Evolutionary conservation across 2,329 filamentous ascomycete genomes (phyloP), one percentile per base, ranked within the genome.

Genomic region (Aureobasidium zeae): DNA sequence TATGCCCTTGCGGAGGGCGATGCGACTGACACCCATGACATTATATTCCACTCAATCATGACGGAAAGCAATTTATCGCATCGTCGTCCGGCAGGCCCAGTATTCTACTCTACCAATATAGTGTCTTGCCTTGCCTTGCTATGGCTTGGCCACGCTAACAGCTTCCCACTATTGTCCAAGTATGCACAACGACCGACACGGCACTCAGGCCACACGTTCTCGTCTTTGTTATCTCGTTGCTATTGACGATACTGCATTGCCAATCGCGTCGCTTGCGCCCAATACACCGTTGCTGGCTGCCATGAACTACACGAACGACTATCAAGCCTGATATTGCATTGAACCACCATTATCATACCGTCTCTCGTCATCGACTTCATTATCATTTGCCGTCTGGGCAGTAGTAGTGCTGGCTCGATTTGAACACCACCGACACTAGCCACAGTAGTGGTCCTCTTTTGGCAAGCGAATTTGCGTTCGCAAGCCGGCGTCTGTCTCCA

Each of bases 181-280:
- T 41, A 32, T 32, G 37, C 28, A 41, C 20, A 21, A 31, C 37
- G 28, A 41, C 37, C 31, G 37, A 41, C 37, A 17, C 28, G 32
- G 37, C 17, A 29, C 37, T 41, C 37, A 41, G 37, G 37, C 37
- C 37, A 41, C 28, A 41, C 28, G 37, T 41, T 41, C 37, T 28
- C 32, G 37, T 41, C 37, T 32, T 16, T 26, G 17, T 32, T 32
- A 41, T 41, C 37, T 41, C 28, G 37, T 41, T 41, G 37, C 37
- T 28, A 41, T 41, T 29, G 37, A 25, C 22, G 22, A 41, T 41
- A 41, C 26, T 20, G 28, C 37, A 19, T 32, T 32, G 37, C 37
- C 37, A 41, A 41, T 41, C 37, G 37, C 28, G 26, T 32, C 21
- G 20, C 28, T 32, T 28, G 10, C 11, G 28, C 28, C 19, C 37